Conservation (phyloP, 2,329 filamentous ascomycete species). For the Leptographium radiaticola region DNA sequence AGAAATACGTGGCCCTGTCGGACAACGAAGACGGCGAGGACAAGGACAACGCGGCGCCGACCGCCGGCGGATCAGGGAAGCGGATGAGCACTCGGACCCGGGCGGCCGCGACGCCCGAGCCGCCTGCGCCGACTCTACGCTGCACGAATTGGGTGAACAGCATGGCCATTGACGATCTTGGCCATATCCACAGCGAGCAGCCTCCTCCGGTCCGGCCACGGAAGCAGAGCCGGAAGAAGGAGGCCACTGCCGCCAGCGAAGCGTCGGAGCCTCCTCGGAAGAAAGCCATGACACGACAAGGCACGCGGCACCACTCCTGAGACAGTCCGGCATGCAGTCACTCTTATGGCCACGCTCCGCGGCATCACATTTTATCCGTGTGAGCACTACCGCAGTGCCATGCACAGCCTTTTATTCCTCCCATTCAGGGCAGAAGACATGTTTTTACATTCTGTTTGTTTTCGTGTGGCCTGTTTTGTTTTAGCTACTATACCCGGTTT, state of each 20-base stretch:
- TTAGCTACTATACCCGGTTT: no score
- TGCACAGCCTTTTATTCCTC: no score
- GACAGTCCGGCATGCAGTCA: not conserved
- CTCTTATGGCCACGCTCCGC: no score
- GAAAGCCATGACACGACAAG: conserved; percentile 11
- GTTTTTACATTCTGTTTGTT: not conserved
- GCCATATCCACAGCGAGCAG: conserved; percentile 43
- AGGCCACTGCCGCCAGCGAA: conserved; percentile 10
- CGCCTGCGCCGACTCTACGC: conserved; percentile 29
- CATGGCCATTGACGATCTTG: conserved; percentile 42
- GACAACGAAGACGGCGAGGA: conserved; percentile 25
- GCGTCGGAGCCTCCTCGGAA: conserved; percentile 14
- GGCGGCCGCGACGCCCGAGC: conserved; percentile 28
- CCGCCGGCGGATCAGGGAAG: conserved; percentile 14
- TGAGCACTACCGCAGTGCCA: no score
- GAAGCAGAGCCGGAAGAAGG: conserved; percentile 40
- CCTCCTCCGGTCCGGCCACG: conserved; percentile 36
- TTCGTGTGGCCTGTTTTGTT: no score
- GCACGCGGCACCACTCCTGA: conserved; percentile 8
- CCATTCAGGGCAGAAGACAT: no score
- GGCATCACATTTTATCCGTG: no score
- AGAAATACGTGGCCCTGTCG: conserved; percentile 50
- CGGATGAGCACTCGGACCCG: conserved; percentile 32
- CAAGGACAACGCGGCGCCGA: not conserved
- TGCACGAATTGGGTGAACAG: conserved; percentile 44